Base-by-base conservation (phyloP, 139 green algal species). In the Micractinium sp. region DNA sequence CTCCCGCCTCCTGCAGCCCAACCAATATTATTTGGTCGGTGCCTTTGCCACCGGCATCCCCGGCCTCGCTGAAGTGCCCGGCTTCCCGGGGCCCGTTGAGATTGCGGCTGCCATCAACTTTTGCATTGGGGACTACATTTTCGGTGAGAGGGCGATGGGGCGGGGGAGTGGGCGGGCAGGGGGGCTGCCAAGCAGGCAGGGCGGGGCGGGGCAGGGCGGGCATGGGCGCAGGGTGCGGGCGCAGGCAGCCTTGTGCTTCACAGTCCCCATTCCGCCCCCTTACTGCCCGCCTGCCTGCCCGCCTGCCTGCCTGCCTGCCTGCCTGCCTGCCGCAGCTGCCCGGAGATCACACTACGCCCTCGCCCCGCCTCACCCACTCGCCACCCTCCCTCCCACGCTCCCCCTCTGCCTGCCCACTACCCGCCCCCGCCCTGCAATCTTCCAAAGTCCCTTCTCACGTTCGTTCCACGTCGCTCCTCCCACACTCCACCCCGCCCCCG, bases 71-170 rank as follows among this genome's bases (percentile, higher is more conserved):
- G 77, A n/a, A 0, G 77, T 82, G 39, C 77, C 77, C 1, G 77
- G 77, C 38, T 53, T 82, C n/a, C 77, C 77, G 19, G 77, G 77
- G 22, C 77, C 77, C 12, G 77, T 82, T 5, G 36, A 82, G 77
- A 39, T 82, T 63, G 77, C 77, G 9, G 77, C 20, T 16, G 77
- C 77, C 19, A 63, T 82, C 77, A 82, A 82, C 38, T 82, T 82
- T 16, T 82, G 77, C 77, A 61, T 82, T 20, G 77, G 77, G 0
- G 77, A 82, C 12, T 82, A 82, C 77, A 53, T 82, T 12, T 82
- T 82, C 38, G 77, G 77, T 82, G 75, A 25, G 75, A 22, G 33
- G 33, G 63, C 7, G 20, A 23, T 23, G 14, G 16, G 19, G 63
- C 22, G 14, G 63, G 63, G 63, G 2, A 71, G 63, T 2, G 22